A percentile compares a stretch with the other conserved stretches of the same genome.
Conservation (phyloP, 208 protist genomes). For the Dictyostelium gargantuum region DNA sequence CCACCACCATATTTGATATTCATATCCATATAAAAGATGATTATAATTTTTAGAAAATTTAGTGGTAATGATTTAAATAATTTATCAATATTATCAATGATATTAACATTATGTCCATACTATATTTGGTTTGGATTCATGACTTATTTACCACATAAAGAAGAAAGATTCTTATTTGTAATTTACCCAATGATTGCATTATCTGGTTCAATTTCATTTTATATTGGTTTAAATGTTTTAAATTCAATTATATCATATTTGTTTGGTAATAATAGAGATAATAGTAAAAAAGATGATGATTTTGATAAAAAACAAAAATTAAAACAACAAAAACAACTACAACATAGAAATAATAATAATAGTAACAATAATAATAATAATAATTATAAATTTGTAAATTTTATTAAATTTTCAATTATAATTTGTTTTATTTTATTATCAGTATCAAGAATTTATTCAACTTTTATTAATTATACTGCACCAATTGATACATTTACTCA, state of each 20-base stretch:
- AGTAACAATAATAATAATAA: neutral
- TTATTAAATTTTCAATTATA: constrained; percentile 75
- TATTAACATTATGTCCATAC: constrained; percentile 78
- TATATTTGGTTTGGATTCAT: constrained; percentile 92
- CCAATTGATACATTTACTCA: constrained; percentile 82
- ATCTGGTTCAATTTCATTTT: constrained; percentile 83
- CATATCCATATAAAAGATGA: neutral
- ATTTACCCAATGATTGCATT: constrained; percentile 93
- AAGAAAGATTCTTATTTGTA: constrained; percentile 94
- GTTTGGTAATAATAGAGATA: neutral
- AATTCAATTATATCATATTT: neutral
- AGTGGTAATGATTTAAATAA: neutral
- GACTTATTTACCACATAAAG: constrained; percentile 92
- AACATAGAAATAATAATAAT: neutral
- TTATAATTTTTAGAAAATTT: constrained; percentile 66
- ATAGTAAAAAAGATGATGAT: neutral
- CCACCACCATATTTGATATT: too few relatives aligned
- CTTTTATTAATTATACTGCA: constrained; percentile 87
- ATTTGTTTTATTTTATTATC: constrained; percentile 82
- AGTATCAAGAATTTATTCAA: constrained; percentile 83
- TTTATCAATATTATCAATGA: neutral
- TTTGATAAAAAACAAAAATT: neutral
- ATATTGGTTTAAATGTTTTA: neutral
- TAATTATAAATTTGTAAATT: neutral
- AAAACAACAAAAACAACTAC: neutral